These are phyloP conservation scores for Adenanthera pavonina DNA, from an alignment of 306 rosid species.

Conservation along the genomic window DNA sequence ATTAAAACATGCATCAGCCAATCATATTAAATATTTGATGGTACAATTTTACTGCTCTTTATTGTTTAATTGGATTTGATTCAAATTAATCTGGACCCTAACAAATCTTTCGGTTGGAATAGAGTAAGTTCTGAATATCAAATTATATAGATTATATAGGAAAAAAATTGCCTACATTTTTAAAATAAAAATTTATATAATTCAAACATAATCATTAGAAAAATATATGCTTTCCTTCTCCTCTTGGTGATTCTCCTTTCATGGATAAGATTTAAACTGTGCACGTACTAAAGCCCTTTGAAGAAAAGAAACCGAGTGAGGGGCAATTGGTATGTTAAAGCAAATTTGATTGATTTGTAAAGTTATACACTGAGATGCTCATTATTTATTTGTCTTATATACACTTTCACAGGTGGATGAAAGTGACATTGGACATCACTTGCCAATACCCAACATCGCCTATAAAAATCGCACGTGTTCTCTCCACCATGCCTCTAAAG, in stretches of 20 bases:
- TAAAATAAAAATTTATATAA: too few relatives aligned
- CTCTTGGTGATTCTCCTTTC: conserved; percentile 27
- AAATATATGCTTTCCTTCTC: neutral
- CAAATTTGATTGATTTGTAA: conserved; percentile 14
- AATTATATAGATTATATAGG: too few relatives aligned
- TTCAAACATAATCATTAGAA: too few relatives aligned
- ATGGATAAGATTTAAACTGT: conserved; percentile 37
- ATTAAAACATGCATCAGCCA: too few relatives aligned
- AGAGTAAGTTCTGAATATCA: too few relatives aligned
- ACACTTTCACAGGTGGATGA: conserved; percentile 21
- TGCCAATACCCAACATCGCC: conserved; percentile 24
- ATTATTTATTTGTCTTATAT: neutral
- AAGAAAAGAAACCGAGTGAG: conserved; percentile 26
- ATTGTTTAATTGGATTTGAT: too few relatives aligned
- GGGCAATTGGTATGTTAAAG: conserved; percentile 10
- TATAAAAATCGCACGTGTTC: conserved; percentile 33
- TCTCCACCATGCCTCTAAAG: too few relatives aligned
- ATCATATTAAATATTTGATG: too few relatives aligned
- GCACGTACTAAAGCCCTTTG: conserved; percentile 18
- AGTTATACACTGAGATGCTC: neutral
- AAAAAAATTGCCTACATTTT: too few relatives aligned
- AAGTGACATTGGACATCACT: conserved; percentile 35
- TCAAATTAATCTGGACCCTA: too few relatives aligned
- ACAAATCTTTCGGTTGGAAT: too few relatives aligned
- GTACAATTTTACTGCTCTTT: too few relatives aligned